Evolutionary conservation across 768 basidiomycete species (phyloP).

Genomic region (Leccinum obscurum): DNA sequence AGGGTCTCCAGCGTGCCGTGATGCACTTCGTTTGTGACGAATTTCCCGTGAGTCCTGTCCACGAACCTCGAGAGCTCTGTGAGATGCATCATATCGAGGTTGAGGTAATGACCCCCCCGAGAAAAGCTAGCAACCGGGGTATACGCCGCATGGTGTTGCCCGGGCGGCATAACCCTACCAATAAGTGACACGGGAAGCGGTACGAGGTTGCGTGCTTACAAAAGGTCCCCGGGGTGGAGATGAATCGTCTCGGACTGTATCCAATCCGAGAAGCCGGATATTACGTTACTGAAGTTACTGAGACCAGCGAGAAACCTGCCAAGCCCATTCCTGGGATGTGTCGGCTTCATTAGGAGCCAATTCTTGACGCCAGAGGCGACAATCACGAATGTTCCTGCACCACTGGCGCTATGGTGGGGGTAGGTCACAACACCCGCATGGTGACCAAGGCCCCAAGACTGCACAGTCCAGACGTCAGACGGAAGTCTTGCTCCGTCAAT

Average conservation of each 20-base stretch:
- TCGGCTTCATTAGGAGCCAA: not conserved
- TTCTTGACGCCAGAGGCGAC: not conserved
- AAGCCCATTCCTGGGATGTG: not conserved
- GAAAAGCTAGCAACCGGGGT: constrained; percentile 9
- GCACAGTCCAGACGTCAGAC: not conserved
- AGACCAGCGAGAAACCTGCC: not conserved
- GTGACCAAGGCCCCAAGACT: not conserved
- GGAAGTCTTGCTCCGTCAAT: not conserved
- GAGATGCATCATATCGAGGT: constrained; percentile 4
- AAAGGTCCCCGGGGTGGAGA: not conserved
- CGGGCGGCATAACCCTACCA: constrained; percentile 7
- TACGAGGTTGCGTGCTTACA: not conserved
- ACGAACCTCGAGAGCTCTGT: not conserved
- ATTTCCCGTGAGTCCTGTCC: not conserved
- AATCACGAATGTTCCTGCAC: not conserved
- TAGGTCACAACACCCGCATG: not conserved
- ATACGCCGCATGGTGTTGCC: constrained; percentile 5
- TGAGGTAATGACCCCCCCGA: constrained; percentile 10
- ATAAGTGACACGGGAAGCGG: not conserved
- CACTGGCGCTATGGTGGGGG: constrained; percentile 3
- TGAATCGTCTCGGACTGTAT: not conserved
- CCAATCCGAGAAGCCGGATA: not conserved
- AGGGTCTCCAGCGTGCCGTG: not conserved
- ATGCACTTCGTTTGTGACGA: not conserved
- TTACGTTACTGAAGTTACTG: not conserved